Conservation (phyloP, 2,329 filamentous ascomycete species). For the Celoporthe dispersa region DNA sequence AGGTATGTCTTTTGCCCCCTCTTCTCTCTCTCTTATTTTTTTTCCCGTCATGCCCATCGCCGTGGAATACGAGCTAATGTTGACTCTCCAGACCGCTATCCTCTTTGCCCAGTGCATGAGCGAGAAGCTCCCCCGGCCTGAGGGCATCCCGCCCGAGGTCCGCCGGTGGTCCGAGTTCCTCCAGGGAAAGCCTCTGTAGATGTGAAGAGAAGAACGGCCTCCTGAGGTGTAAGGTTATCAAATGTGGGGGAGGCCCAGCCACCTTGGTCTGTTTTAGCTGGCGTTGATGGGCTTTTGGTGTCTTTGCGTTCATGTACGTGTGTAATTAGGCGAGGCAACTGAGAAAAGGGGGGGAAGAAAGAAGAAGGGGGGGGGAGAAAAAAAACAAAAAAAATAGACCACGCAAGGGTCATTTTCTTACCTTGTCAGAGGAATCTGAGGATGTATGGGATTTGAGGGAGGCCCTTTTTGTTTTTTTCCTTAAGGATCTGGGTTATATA, state of each 20-base stretch:
- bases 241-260: neutral
- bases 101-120: slow-evolving; percentile 97
- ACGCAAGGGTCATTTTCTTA: slow-evolving; percentile 1
- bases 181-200: slow-evolving; percentile 79
- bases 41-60: neutral
- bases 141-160: slow-evolving; percentile 90
- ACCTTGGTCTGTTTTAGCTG: slow-evolving; percentile 12
- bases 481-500: neutral
- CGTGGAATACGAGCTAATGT: slow-evolving; percentile 37
- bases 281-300: slow-evolving; percentile 25
- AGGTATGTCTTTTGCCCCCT: slow-evolving; percentile 63
- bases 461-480: neutral
- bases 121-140: slow-evolving; percentile 87
- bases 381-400: slow-evolving; percentile 11
- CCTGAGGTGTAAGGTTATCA: slow-evolving; percentile 11
- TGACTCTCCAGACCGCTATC: slow-evolving; percentile 73
- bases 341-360: neutral
- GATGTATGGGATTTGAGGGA: neutral
- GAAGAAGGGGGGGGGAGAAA: neutral
- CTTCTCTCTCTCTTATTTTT: neutral
- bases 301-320: slow-evolving; percentile 17
- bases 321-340: slow-evolving; percentile 23
- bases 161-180: slow-evolving; percentile 95
- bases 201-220: slow-evolving; percentile 11
- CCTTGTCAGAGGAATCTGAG: neutral